Evolutionary conservation across 805 yeast species (phyloP), one percentile per base, ranked within the genome.

Genomic region (Wickerhamomyces hampshirensis): DNA sequence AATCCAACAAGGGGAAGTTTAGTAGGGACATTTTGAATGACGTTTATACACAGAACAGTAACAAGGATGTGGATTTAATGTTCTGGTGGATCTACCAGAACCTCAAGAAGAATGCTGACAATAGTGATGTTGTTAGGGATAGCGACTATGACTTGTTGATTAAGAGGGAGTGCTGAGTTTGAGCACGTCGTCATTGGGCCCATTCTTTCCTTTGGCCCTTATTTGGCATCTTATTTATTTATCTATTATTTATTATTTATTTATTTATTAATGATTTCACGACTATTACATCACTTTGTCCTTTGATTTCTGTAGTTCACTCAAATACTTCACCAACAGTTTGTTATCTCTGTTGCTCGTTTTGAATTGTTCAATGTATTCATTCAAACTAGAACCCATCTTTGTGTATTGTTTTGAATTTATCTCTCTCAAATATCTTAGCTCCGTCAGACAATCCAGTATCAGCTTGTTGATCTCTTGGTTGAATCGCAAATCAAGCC

Each of bases 81-180:
- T 44, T 42, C 35, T 44, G 26, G 30, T 42, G 38, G 24, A 18
- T 44, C 21, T 44, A 44, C 29, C 46, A 44, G 15, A 42, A 40
- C 1, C 28, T 44, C 26, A 42, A 42, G 14, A 35, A 35, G 9
- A 26, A 28, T 12, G 48, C 48, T 7, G 42, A 37, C 28, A 21
- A 21, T 41, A 40, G 30, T 27, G 37, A 29, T 23, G 46, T 44
- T 6, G 15, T 42, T 21, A 35, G 30, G 34, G 48, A 44, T 21
- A 43, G 37, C 35, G 33, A 42, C 5, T 39, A 24, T 14, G 42
- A 39, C 16, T 21, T 44, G 26, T 28, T 44, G 31, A 31, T 42
- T 13, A 34, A 37, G 34, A 31, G 40, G 19, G 42, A 39, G 19
- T 32, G 13, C 14, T 27, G 14, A 18, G 29, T 8, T 8, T 11